Conservation (phyloP, 306 rosid genomes). For the Canavalia gladiata region DNA sequence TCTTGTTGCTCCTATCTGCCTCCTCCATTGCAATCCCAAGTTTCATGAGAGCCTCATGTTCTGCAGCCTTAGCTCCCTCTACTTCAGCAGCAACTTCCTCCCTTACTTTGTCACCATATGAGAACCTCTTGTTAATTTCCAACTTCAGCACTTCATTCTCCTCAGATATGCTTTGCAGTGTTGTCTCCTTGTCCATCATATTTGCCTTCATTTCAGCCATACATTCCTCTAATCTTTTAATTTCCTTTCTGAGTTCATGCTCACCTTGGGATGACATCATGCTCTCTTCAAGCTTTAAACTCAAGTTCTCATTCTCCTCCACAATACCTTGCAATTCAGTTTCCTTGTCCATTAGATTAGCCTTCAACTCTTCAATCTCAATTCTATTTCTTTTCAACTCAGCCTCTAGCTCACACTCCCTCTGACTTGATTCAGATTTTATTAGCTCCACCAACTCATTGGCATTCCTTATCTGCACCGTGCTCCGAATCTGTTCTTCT, state of each 20-base stretch:
- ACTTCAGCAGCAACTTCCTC: conserved; percentile 51
- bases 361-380: conserved; percentile 78
- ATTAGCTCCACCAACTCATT: conserved; percentile 75
- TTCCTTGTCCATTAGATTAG: conserved; percentile 93
- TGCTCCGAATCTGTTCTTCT: conserved; percentile 79
- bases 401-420: conserved; percentile 61
- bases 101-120: conserved; percentile 52
- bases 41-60: conserved; percentile 70
- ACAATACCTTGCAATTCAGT: conserved; percentile 87
- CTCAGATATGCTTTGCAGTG: conserved; percentile 77
- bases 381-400: conserved; percentile 66
- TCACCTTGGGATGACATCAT: conserved; percentile 59
- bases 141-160: conserved; percentile 78
- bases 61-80: conserved; percentile 66
- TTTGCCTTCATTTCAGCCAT: conserved; percentile 65
- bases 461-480: conserved; percentile 67
- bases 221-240: conserved; percentile 64
- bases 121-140: conserved; percentile 61
- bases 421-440: conserved; percentile 62
- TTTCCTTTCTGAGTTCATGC: conserved; percentile 59
- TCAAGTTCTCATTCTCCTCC: conserved; percentile 89
- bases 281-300: conserved; percentile 60
- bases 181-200: conserved; percentile 88
- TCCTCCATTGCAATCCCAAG: conserved; percentile 84
- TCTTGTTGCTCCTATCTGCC: conserved; percentile 71